These are phyloP conservation scores for Neurospora sp. DNA, from an alignment of 495 filamentous ascomycete species.

Conservation along the genomic window DNA sequence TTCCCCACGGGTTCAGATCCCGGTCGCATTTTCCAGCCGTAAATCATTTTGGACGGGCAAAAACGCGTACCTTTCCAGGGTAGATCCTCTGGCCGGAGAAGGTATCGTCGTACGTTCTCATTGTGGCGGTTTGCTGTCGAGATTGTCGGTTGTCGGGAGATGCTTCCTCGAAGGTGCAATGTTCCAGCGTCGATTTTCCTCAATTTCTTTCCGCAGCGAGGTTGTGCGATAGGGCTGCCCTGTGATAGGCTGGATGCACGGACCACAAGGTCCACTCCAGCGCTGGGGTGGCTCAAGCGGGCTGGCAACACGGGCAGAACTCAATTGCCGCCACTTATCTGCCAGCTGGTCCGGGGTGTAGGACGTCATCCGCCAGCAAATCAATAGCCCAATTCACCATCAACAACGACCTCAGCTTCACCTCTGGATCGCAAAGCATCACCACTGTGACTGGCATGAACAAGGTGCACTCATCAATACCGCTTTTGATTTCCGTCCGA, in stretches of 20 bases:
- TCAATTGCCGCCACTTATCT: neutral
- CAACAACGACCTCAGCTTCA: neutral
- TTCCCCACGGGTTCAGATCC: neutral
- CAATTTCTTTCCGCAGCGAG: slow-evolving; percentile 23
- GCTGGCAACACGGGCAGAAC: neutral
- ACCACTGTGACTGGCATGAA: neutral
- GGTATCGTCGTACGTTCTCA: slow-evolving; percentile 97
- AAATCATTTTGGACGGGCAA: neutral
- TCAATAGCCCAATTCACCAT: neutral
- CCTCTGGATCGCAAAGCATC: neutral
- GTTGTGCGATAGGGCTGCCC: slow-evolving; percentile 29
- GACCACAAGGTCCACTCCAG: slow-evolving; percentile 8
- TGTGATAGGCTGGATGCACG: slow-evolving; percentile 21
- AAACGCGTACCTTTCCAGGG: slow-evolving; percentile 83
- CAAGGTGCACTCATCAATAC: neutral
- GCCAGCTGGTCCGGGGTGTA: neutral
- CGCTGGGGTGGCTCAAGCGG: neutral
- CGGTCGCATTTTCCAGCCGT: neutral
- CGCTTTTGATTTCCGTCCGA: neutral
- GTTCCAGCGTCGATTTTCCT: slow-evolving; percentile 24
- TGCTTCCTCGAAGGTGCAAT: slow-evolving; percentile 22
- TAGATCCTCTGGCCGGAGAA: slow-evolving; percentile 98
- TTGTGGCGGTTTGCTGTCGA: slow-evolving; percentile 52
- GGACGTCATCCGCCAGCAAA: neutral
- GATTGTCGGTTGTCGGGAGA: slow-evolving; percentile 25